Evolutionary conservation across 805 yeast genomes (phyloP).

Genomic region (Candida fluviatilis): DNA sequence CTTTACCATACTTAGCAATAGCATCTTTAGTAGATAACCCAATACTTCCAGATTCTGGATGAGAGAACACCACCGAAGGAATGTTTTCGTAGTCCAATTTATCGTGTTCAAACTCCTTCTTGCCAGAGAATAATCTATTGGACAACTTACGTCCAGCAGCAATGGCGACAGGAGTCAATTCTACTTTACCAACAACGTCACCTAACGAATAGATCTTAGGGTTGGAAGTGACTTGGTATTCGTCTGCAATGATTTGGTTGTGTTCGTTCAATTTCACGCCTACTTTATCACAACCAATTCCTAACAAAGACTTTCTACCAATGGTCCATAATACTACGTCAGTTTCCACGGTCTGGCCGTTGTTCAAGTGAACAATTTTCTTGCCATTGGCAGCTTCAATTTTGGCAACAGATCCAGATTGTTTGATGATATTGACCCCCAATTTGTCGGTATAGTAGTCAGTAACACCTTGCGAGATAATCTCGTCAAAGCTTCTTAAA

Average conservation of each 20-base stretch:
- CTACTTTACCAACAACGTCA: conserved; percentile 89
- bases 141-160: conserved; percentile 96
- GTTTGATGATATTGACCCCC: conserved; percentile 79
- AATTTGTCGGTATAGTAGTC: conserved; percentile 68
- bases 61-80: conserved; percentile 96
- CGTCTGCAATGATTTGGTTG: conserved; percentile 75
- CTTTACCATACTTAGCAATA: conserved; percentile 69
- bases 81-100: conserved; percentile 83
- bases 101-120: conserved; percentile 60
- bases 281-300: conserved; percentile 71
- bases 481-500: conserved; percentile 79
- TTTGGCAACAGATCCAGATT: conserved; percentile 41
- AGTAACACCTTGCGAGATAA: conserved; percentile 76
- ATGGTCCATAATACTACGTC: conserved; percentile 90
- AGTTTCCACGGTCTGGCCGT: conserved; percentile 45
- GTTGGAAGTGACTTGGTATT: conserved; percentile 77
- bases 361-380: conserved; percentile 34
- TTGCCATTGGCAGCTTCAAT: conserved; percentile 29
- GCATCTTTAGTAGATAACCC: conserved; percentile 85
- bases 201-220: conserved; percentile 80
- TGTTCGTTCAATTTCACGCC: conserved; percentile 60
- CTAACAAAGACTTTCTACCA: conserved; percentile 78
- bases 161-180: conserved; percentile 96
- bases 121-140: conserved; percentile 82
- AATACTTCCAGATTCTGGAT: conserved; percentile 95